Base-by-base conservation (phyloP, 169 alveolate genomes). In the Cryptosporidium sp. region DNA sequence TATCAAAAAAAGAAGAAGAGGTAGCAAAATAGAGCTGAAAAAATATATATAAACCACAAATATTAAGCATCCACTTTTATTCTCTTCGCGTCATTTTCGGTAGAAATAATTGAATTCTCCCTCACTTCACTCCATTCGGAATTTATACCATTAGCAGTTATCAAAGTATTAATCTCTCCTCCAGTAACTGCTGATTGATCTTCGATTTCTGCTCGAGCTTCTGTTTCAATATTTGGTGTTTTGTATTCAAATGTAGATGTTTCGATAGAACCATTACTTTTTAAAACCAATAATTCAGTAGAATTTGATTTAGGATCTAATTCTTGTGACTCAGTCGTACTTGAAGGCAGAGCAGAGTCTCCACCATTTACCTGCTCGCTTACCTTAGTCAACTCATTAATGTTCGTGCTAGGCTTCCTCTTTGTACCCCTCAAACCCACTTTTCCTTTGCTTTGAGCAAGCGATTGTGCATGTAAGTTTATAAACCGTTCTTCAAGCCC, bases 401-500 rank as follows among this genome's bases (percentile, higher is more conserved):
- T 56, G 62, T 23, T 80, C 1, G 52, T 35, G 51, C 31, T 52
- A n/a, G 69, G 42, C 21, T 48, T 80, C 45, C 75, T 60, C 62
- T 80, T 80, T 60, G 75, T 39, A 37, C 89, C 89, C 18, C 75
- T 80, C n/a, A 62, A 26, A 39, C 65, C 56, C 45, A 62, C 67
- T 44, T 65, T 80, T 0, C 75, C 89, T 37, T 60, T 80, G 48
- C 89, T 80, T 80, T 80, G 89, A 62, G 89, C 89, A 16, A 80
- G 67, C 7, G 89, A 80, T 29, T 80, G 89, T 1, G 89, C 89
- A 39, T 80, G 89, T 31, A 80, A 62, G 26, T 80, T 80, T 2
- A 80, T 80, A 65, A 80, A 80, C 7, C 89, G 89, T 62, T 80
- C 89, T 42, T 80, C 89, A 44, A 80, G 68, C 35, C 89, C 89